Evolutionary conservation across 805 yeast genomes (phyloP), one percentile per base, ranked within the genome.

Genomic region (Spathaspora boniae): DNA sequence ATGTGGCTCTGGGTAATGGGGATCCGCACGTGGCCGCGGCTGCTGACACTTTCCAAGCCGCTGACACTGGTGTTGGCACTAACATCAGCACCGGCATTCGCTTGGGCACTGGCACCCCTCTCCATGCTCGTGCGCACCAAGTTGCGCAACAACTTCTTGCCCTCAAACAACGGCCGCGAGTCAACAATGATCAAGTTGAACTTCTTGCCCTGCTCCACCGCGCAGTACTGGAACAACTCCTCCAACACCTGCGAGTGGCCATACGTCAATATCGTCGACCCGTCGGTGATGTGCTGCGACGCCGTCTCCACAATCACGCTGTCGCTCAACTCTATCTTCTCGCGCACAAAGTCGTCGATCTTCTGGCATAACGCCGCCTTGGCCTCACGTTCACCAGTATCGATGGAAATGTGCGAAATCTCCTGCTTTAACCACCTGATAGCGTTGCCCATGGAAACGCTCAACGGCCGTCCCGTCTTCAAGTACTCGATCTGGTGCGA

Each of bases 401-500:
- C 94, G 37, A 89, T 80, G 39, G 88, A 80, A 32, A 91, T 77
- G 28, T 76, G 72, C 1, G 96, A 79, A 37, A 93, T 91, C 56
- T 86, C 91, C 65, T 91, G 98, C 54, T 93, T 93, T 44, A 93
- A 72, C 96, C 97, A 89, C 50, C 98, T 78, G 46, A 93, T 93
- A 2, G 97, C 91, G 64, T 89, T 93, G 36, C 98, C 98, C 98
- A 93, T 93, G 1, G 96, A 76, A 2, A 89, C 85, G 37, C 93
- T 80, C 32, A 93, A 70, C 1, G 98, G 97, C 44, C 98, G 77
- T 3, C 96, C 89, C 7, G 86, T 78, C 50, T 86, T 91, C 48
- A 93, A 68, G 47, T 84, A 86, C 56, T 91, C 98, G 45, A 93
- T 93, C 62, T 93, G 98, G 53, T 84, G 86, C 8, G 95, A 80